phyloP scores from a whole-genome alignment of 139 green algal species.

The Zygnema cylindricum region DNA sequence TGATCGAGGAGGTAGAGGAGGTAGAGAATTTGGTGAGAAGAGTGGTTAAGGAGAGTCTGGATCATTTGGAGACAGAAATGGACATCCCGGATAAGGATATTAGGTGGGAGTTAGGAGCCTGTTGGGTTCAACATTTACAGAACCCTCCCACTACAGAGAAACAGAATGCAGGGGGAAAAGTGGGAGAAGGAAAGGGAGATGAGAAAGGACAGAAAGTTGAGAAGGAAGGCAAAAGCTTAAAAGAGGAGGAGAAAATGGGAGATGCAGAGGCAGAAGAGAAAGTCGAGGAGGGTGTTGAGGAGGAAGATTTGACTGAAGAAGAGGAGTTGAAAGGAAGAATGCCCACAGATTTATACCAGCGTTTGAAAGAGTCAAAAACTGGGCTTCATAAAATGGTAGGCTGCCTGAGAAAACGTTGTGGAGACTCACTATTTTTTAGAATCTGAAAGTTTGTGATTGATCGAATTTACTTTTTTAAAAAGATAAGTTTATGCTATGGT shows the following conservation, averaged over 20 bases:
- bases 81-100: too few relatives aligned
- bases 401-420: too few relatives aligned
- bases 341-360: constrained; percentile 3
- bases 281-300: neutral
- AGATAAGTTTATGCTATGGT: too few relatives aligned
- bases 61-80: too few relatives aligned
- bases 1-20: too few relatives aligned
- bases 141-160: constrained; percentile 28
- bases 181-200: neutral
- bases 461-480: too few relatives aligned
- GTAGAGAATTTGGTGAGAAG: too few relatives aligned
- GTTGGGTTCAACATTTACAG: constrained; percentile 61
- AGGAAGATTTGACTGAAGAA: neutral
- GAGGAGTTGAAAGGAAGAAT: constrained; percentile 9
- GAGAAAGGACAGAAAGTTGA: neutral
- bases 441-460: too few relatives aligned
- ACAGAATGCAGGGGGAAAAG: neutral
- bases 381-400: constrained; percentile 57
- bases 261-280: neutral
- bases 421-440: too few relatives aligned
- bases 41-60: too few relatives aligned
- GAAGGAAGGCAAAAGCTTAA: neutral
- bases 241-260: neutral
- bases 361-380: constrained; percentile 58
- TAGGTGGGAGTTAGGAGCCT: constrained; percentile 59